Base-by-base conservation (phyloP, 129 eudicot genomes). In the Cynara cardunculus region DNA sequence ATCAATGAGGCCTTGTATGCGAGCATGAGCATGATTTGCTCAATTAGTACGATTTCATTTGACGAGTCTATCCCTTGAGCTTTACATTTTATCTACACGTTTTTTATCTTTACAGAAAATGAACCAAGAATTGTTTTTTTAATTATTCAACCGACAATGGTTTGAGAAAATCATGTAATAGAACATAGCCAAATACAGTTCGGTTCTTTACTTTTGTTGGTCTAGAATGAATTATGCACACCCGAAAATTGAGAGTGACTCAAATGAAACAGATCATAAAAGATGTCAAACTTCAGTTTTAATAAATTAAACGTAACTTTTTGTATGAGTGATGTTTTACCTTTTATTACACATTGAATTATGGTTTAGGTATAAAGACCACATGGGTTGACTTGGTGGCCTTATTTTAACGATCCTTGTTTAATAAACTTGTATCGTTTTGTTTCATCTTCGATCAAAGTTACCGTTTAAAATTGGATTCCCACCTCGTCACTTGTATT, bases 351-450 rank as follows among this genome's bases (percentile, higher is more conserved):
- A 18, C 65, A 56, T 56, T 18, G 24, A 65, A 66, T 27, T 26
- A 44, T 41, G 1, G 11, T 14, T 53, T 25, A 53, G 56, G 76
- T 79, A 30, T 28, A 25, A 25, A 46, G n/a, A 32, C 39, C 82
- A 79, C 70, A 69, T 21, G 76, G 75, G 56, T 79, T 79, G 82
- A 32, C 65, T 44, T 21, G 21, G 12, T 31, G 13, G 2, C 22
- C 26, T 25, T 79, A 79, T 1, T 30, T 35, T 66, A 65, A 65
- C 13, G n/a, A 66, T 25, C n/a, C 16, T 4, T 1, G 16, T 8
- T 34, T 56, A 56, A 7, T 21, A 79, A 12, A 13, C 22, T 73
- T 25, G 6, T 46, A 73, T 73, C 21, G 16, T 5, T 72, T 12
- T 44, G 25, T 73, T 53, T 53, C 64, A 18, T 53, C 7, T 53